Base-by-base conservation (phyloP, 768 basidiomycete genomes). In the Exsudoporus frostii region DNA sequence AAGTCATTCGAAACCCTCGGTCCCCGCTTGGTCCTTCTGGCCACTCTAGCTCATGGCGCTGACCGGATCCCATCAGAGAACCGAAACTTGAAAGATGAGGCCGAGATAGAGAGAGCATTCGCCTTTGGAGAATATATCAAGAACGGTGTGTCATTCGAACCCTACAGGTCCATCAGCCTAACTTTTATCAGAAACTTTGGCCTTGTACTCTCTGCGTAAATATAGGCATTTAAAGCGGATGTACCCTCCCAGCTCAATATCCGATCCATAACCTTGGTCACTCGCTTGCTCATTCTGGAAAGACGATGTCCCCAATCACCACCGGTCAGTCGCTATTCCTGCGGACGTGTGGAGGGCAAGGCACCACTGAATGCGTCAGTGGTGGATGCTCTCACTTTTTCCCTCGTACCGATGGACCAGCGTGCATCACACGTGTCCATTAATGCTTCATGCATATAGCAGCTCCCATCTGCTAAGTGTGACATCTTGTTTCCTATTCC, bases 71-170 rank as follows among this genome's bases (percentile, higher is more conserved):
- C 48, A 32, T n/a, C 48, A 91, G 90, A 86, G 70, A 88, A 91
- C 62, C 79, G 79, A 52, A 60, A 76, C 59, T 71, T 92, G 57
- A 83, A 78, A 17, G 80, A 88, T 59, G 75, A 76, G 54, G 76
- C 80, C 19, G 88, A 92, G 55, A 88, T 92, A 48, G 87, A 92
- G 71, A 82, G 78, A 52, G 89, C 90, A 0, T 71, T 92, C 52
- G 79, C 77, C 53, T 70, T 92, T 29, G 88, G 84, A 13, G 90
- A 92, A 66, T 92, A 90, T 60, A 92, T 93, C 70, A 90, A 85
- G 73, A 88, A 89, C 63, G 91, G 91, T 88, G 61, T 56, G 80
- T 63, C 32, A 9, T 41, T 32, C 1, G 1, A 14, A 6, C 29
- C 11, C 10, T 1, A 1, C 7, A 32, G 32, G 7, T n/a, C n/a